phyloP scores from a whole-genome alignment of 495 filamentous ascomycete genomes.

The Neurospora intermedia region DNA sequence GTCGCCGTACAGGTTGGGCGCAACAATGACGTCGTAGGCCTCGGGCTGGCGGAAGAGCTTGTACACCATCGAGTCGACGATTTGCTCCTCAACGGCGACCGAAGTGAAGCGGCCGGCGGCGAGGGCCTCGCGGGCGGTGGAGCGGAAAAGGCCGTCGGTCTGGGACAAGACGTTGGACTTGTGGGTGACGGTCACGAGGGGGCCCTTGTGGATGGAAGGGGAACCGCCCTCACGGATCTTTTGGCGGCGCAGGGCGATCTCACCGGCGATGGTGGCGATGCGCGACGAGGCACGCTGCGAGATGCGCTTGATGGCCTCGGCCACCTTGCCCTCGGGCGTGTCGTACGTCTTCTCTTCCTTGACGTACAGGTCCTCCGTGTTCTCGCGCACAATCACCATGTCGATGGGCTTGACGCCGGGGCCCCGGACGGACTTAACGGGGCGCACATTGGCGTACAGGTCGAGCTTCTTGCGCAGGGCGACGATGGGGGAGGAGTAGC shows the following conservation, averaged over 20 bases:
- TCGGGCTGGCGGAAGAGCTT: conserved; percentile 94
- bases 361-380: conserved; percentile 97
- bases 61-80: conserved; percentile 98
- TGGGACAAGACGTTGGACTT: conserved; percentile 96
- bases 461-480: conserved; percentile 90
- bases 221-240: conserved; percentile 49
- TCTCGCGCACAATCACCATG: conserved; percentile 96
- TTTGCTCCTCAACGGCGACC: conserved; percentile 86
- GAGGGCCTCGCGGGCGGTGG: conserved; percentile 63
- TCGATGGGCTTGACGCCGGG: conserved; percentile 61
- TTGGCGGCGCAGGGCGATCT: conserved; percentile 82
- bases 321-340: conserved; percentile 67
- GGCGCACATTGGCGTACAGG: conserved; percentile 95
- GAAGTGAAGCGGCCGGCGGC: conserved; percentile 46
- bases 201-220: conserved; percentile 48
- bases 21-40: conserved; percentile 94
- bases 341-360: conserved; percentile 86
- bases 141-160: conserved; percentile 92
- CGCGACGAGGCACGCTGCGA: conserved; percentile 69
- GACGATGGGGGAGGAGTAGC: conserved; percentile 96
- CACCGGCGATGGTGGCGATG: conserved; percentile 87
- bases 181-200: conserved; percentile 93
- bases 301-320: conserved; percentile 96
- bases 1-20: conserved; percentile 96
- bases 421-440: conserved; percentile 68